These are phyloP conservation scores for Trichoderma sp. DNA, from an alignment of 2,329 filamentous ascomycete species.

Conservation along the genomic window DNA sequence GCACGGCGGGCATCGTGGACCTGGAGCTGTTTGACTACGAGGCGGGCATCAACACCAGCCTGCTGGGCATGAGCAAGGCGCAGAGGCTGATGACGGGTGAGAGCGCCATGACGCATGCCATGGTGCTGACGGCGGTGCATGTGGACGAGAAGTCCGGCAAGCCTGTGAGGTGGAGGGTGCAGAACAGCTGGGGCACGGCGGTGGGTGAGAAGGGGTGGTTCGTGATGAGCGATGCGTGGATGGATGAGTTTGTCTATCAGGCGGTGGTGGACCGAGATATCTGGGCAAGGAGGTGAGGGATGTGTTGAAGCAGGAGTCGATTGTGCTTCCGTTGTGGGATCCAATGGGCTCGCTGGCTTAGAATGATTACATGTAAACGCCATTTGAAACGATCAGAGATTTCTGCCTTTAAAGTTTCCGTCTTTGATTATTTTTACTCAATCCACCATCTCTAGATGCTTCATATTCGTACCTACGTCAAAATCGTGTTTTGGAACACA, in stretches of 20 bases:
- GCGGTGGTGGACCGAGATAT: slow-evolving; percentile 75
- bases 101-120: slow-evolving; percentile 85
- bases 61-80: slow-evolving; percentile 75
- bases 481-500: background rate
- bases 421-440: too few relatives aligned
- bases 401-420: too few relatives aligned
- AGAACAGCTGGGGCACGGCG: slow-evolving; percentile 78
- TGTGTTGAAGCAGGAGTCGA: slow-evolving; percentile 69
- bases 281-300: slow-evolving; percentile 66
- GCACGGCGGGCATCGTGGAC: slow-evolving; percentile 74
- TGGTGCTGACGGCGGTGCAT: slow-evolving; percentile 88
- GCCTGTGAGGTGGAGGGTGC: slow-evolving; percentile 77
- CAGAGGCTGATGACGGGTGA: slow-evolving; percentile 73
- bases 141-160: slow-evolving; percentile 63
- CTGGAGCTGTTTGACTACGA: slow-evolving; percentile 74
- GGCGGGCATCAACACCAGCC: slow-evolving; percentile 76
- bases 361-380: too few relatives aligned
- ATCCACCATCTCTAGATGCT: background rate
- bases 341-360: slow-evolving; percentile 74
- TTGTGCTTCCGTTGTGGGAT: slow-evolving; percentile 76
- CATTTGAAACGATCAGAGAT: too few relatives aligned
- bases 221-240: slow-evolving; percentile 82
- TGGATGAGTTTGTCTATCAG: slow-evolving; percentile 83
- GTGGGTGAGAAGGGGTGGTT: slow-evolving; percentile 81
- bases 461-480: background rate